Evolutionary conservation across 177 flowering plant species (phyloP).

Genomic region (Vitis hybrid): DNA sequence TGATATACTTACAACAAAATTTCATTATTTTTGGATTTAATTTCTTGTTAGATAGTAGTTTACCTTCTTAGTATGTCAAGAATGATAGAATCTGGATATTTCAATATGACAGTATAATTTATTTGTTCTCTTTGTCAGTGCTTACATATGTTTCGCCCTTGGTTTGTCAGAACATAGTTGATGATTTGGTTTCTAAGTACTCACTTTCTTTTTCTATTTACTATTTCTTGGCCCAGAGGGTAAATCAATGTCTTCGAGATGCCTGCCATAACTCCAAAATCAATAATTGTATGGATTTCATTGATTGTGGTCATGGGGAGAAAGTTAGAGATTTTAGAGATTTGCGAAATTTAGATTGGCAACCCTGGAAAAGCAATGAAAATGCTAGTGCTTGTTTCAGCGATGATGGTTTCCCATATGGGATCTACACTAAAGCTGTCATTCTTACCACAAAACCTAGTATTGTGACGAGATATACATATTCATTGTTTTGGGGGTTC

Average conservation of each 20-base stretch:
- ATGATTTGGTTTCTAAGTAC: background rate
- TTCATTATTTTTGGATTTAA: no score
- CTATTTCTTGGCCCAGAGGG: conserved; percentile 49
- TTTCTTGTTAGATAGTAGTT: no score
- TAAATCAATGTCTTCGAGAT: conserved; percentile 79
- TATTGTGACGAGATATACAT: conserved; percentile 55
- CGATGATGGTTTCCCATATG: conserved; percentile 39
- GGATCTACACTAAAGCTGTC: conserved; percentile 69
- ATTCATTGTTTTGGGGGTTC: conserved; percentile 92
- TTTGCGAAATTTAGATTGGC: conserved; percentile 15
- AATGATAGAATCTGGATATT: no score
- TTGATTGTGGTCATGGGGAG: conserved; percentile 70
- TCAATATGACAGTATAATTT: no score
- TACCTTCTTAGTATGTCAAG: no score
- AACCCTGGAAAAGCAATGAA: conserved; percentile 35
- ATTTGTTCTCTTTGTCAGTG: no score
- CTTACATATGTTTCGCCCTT: no score
- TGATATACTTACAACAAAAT: no score
- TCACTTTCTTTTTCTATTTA: background rate
- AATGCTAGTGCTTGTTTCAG: conserved; percentile 50
- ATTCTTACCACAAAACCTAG: conserved; percentile 43
- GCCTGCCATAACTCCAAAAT: conserved; percentile 42
- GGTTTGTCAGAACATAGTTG: background rate
- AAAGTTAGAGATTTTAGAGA: background rate
- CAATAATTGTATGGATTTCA: conserved; percentile 32